Conservation (phyloP, 345 rosid species). For the Cochlearia excelsa region DNA sequence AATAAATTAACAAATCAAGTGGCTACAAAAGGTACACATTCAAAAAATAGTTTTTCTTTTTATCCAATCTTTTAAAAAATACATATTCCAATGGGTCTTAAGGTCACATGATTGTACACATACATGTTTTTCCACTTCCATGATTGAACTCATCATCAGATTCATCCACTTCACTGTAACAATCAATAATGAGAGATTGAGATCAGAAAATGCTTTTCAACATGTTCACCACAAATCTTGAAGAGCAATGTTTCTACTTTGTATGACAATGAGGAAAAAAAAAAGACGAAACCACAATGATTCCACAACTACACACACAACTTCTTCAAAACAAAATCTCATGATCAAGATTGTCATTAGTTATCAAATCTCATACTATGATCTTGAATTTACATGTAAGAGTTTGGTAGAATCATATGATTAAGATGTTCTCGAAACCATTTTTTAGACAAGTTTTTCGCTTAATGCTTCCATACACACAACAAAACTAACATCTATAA, state of each 20-base stretch:
- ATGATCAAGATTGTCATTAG: background rate
- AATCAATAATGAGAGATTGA: constrained; percentile 1
- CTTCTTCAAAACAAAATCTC: background rate
- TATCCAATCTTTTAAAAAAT: constrained; percentile 24
- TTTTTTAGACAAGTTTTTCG: too few species aligned
- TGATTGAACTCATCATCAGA: constrained; percentile 28
- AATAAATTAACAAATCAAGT: constrained; percentile 28
- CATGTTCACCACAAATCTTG: constrained; percentile 9
- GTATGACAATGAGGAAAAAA: constrained; percentile 1
- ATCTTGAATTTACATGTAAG: constrained; percentile 17
- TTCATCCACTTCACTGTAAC: constrained; percentile 36
- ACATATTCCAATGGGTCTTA: background rate
- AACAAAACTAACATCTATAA: background rate
- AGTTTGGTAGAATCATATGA: background rate
- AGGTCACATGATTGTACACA: constrained; percentile 38
- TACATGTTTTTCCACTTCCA: constrained; percentile 33
- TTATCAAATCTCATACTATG: background rate
- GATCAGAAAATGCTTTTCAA: background rate
- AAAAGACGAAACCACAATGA: background rate
- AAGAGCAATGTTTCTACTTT: background rate
- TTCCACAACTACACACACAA: background rate
- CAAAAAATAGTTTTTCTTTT: constrained; percentile 27
- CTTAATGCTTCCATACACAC: too few species aligned
- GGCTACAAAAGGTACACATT: constrained; percentile 34
- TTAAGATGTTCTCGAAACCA: background rate